Evolutionary conservation across 2,329 filamentous ascomycete genomes (phyloP), one percentile per base, ranked within the genome.

Genomic region (Calonectria multiphialidica): DNA sequence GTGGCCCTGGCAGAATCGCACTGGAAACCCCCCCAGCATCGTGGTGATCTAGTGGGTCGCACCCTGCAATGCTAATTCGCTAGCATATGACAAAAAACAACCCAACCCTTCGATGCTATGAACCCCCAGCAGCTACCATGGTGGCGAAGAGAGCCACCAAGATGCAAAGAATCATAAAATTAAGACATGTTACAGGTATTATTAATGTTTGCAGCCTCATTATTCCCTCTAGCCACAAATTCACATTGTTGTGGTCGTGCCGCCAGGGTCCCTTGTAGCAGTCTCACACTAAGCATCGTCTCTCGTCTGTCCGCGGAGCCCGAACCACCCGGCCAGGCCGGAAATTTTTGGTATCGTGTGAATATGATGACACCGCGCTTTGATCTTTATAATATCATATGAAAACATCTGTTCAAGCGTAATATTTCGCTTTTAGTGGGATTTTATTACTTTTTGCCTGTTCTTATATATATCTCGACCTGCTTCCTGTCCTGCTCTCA

Each of bases 231-330:
- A 7, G 10, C n/a, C 44, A 47, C 5, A 25, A 47, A 23, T 45
- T 18, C n/a, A 3, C 44, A 23, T 2, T 6, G 12, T 23, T 7
- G 44, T 23, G 9, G 21, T 18, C 21, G 44, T n/a, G n/a, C 23
- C 21, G 21, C 44, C 44, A 18, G 44, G 44, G 21, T 23, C 44
- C 42, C 44, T 47, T 23, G 44, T 23, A 23, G n/a, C 44, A 21
- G n/a, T 18, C n/a, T 47, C n/a, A 21, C 44, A 23, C 44, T 47
- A 30, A 18, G 12, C 9, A 50, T 28, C 47, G 12, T 16, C 33
- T 35, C n/a, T 5, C n/a, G 66, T 25, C 67, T 8, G 66, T 25
- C 67, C 67, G 67, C 67, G 61, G 67, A 70, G 61, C 21, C 67
- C 67, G 67, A 70, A 70, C 25, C 61, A 49, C 47, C 61, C 61